phyloP scores from a whole-genome alignment of 2,329 filamentous ascomycete species.

The Trichoderma lentiforme region DNA sequence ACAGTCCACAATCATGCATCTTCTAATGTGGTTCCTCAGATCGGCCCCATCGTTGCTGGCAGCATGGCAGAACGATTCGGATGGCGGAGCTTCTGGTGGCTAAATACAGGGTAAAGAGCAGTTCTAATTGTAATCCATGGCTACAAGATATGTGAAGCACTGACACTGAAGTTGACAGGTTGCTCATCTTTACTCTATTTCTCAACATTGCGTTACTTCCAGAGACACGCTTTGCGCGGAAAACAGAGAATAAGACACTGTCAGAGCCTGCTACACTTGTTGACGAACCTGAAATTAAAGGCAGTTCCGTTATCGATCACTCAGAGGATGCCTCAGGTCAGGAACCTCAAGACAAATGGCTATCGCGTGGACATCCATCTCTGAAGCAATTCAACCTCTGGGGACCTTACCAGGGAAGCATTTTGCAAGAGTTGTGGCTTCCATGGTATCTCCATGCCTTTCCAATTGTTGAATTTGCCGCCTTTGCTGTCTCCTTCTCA shows the following conservation, averaged over 20 bases:
- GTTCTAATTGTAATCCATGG: background rate
- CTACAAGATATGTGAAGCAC: background rate
- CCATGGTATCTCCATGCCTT: constrained; percentile 12
- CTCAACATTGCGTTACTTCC: background rate
- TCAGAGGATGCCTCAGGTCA: background rate
- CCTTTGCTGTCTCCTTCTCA: constrained; percentile 1
- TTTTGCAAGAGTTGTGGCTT: constrained; percentile 8
- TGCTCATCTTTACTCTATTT: constrained; percentile 6
- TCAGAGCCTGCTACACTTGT: background rate
- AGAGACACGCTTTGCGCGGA: background rate
- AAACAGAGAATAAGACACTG: background rate
- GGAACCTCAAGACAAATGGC: background rate
- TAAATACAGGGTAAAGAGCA: background rate
- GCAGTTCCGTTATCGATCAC: background rate
- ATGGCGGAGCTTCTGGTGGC: constrained; percentile 14
- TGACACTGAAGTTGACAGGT: background rate
- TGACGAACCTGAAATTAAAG: background rate
- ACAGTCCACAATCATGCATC: background rate
- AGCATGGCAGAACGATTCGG: constrained; percentile 10
- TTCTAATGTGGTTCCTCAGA: background rate
- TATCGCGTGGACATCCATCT: constrained; percentile 5
- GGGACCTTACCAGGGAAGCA: background rate
- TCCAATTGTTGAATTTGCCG: constrained; percentile 7
- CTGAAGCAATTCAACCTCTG: background rate
- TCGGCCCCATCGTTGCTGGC: constrained; percentile 8